A percentile compares a stretch with the other conserved stretches of the same genome.
Evolutionary conservation across 352 stramenopile species (phyloP).

Genomic region (Globisporangium nagaii): DNA sequence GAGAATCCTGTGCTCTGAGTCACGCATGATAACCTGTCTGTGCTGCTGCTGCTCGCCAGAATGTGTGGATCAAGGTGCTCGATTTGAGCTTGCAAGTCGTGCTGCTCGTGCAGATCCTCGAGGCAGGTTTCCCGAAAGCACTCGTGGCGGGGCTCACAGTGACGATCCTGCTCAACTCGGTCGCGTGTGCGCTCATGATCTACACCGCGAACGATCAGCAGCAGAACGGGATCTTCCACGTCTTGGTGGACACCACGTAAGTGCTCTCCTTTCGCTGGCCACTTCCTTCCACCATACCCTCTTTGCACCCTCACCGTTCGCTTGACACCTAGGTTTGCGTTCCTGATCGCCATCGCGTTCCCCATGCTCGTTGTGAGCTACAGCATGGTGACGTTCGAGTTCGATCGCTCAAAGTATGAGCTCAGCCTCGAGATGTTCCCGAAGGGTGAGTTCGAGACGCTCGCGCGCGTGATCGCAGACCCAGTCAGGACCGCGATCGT

Average conservation of each 20-base stretch:
- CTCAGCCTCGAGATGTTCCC: constrained; percentile 20
- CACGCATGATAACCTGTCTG: not conserved
- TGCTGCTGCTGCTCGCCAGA: not conserved
- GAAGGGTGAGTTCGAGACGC: constrained; percentile 10
- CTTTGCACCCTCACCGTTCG: too few species aligned
- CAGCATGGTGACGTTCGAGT: constrained; percentile 21
- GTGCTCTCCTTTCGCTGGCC: too few species aligned
- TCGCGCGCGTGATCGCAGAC: constrained; percentile 17
- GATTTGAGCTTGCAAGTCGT: constrained; percentile 1
- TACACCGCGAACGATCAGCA: constrained; percentile 6
- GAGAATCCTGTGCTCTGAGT: not conserved
- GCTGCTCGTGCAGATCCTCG: constrained; percentile 14
- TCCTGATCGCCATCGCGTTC: constrained; percentile 23
- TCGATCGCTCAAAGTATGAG: constrained; percentile 17
- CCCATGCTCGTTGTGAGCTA: constrained; percentile 22
- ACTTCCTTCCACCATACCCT: not conserved
- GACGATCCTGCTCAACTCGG: constrained; percentile 20
- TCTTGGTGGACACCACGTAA: constrained; percentile 27
- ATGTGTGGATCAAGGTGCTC: constrained; percentile 3
- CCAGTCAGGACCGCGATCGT: constrained; percentile 19
- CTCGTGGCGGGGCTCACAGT: constrained; percentile 16
- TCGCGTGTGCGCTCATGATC: constrained; percentile 12
- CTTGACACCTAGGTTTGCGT: constrained; percentile 37
- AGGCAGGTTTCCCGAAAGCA: constrained; percentile 14
- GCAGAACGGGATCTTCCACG: too few species aligned